Evolutionary conservation across 2,329 filamentous ascomycete genomes (phyloP), one percentile per base, ranked within the genome.

Genomic region (Colletotrichum lindemuthianum): DNA sequence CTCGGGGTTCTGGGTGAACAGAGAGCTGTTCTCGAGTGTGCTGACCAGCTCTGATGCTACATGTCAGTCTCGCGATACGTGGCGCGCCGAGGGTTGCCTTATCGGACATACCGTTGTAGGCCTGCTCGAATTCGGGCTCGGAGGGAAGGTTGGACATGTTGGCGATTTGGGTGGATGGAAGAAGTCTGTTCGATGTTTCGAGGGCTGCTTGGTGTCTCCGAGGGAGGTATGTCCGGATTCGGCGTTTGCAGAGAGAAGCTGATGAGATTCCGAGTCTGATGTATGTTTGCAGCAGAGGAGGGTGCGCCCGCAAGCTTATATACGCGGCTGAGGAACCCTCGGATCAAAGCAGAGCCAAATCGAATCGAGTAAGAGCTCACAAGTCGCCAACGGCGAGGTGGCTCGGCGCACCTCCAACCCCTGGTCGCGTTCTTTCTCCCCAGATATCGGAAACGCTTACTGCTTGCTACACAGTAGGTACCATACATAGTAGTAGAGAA

Each of bases 101-200:
- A 48, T 12, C 36, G 52, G 34, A 59, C 85, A 75, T 83, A 96
- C 93, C 93, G 80, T 93, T 92, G 88, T 97, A 97, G 76, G 95
- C 95, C 88, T 98, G 95, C 89, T 97, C 90, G 84, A 98, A 98
- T 85, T 99, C 95, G 76, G 96, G 95, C 88, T 98, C 95, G 69
- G 84, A 82, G 56, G 92, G 88, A 75, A 96, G 86, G 84, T 96
- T 90, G 71, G 93, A 92, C 92, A 96, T 96, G 39, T 59, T 59
- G 70, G 70, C 84, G 59, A 57, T 60, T 40, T 50, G 41, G 57
- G 41, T 15, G 13, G 39, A 51, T 15, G 41, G 12, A 13, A 44
- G 24, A 36, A 12, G 24, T 34, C 45, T 32, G n/a, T 60, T 39
- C 15, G 8, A 39, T 43, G 43, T 50, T 24, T 5, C 40, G 52